Evolutionary conservation across 169 alveolate species (phyloP).

Genomic region (Plasmodium inui): DNA sequence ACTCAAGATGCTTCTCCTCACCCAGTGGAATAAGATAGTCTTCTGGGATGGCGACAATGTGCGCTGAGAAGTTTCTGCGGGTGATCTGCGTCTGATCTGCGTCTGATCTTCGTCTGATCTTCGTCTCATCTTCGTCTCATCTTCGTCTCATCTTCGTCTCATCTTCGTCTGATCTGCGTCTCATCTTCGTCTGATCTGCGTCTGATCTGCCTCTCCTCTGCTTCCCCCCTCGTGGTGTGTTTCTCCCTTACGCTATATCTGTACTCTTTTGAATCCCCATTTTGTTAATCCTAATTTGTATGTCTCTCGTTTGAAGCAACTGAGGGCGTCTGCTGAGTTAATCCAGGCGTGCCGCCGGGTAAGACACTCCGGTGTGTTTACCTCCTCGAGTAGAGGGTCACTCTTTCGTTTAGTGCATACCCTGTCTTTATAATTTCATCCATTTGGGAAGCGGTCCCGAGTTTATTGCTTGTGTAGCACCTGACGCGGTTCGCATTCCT

Average conservation of each 20-base stretch:
- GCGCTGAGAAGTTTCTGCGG: too few relatives aligned
- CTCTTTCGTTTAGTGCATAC: neutral
- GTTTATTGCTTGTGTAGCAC: neutral
- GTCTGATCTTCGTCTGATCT: too few relatives aligned
- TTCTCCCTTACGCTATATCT: neutral
- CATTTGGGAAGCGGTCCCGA: neutral
- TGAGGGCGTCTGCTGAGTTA: neutral
- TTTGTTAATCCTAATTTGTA: neutral
- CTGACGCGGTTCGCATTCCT: neutral
- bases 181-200: too few relatives aligned
- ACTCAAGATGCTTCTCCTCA: slow-evolving; percentile 34
- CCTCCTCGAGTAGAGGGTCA: neutral
- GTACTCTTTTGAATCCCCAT: neutral
- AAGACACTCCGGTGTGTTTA: neutral
- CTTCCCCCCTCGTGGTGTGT: neutral
- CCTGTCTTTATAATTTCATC: neutral
- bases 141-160: too few relatives aligned
- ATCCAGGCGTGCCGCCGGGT: neutral
- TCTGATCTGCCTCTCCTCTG: too few relatives aligned
- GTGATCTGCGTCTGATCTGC: too few relatives aligned
- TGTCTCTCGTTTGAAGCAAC: neutral
- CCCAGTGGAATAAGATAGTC: slow-evolving; percentile 37
- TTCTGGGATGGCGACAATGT: slow-evolving; percentile 55
- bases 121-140: too few relatives aligned
- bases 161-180: too few relatives aligned